Percentiles rank a stretch among this genome's conserved stretches.
Conservation (phyloP, 2,329 filamentous ascomycete genomes). For the Diaporthe sp. region DNA sequence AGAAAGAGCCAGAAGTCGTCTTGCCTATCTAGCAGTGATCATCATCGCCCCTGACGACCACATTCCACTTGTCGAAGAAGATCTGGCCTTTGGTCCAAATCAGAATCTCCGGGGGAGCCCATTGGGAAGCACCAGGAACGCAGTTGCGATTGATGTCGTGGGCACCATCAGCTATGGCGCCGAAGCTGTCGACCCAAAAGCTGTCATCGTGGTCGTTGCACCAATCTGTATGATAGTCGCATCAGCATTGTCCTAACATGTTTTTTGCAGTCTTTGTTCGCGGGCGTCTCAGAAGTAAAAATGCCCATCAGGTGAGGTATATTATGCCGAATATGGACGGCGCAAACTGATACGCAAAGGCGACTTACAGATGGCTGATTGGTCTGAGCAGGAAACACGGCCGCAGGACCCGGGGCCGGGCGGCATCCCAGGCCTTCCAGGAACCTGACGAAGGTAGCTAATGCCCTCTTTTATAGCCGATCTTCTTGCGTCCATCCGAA, state of each 20-base stretch:
- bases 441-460: background rate
- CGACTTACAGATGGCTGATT: constrained; percentile 8
- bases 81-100: constrained; percentile 11
- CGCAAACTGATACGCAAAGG: too few species aligned
- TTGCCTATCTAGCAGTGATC: background rate
- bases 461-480: background rate
- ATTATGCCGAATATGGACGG: background rate
- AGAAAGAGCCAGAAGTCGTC: background rate
- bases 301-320: background rate
- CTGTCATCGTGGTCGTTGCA: background rate
- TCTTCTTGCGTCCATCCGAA: background rate
- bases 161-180: constrained; percentile 13
- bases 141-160: constrained; percentile 1
- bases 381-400: constrained; percentile 19
- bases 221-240: background rate
- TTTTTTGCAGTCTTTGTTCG: background rate
- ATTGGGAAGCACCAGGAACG: background rate
- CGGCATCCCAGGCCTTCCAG: background rate
- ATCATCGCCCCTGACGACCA: constrained; percentile 12
- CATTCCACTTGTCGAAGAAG: constrained; percentile 25
- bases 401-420: constrained; percentile 19
- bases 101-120: too few species aligned
- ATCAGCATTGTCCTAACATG: background rate
- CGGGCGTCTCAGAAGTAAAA: too few species aligned
- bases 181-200: background rate